Base-by-base conservation (phyloP, 495 filamentous ascomycete species). In the Xylaria sp. region DNA sequence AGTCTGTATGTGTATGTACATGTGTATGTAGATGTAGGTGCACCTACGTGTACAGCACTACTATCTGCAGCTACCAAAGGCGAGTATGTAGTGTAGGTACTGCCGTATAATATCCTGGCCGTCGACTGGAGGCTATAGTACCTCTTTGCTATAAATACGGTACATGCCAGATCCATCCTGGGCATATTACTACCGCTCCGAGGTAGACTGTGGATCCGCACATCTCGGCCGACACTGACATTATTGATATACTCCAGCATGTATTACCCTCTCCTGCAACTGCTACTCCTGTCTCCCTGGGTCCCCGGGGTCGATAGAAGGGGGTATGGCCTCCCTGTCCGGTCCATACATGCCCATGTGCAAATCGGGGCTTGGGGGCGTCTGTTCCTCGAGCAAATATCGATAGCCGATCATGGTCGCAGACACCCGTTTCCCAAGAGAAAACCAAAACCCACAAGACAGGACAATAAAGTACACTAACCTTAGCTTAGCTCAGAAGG, bases 21-120 rank as follows among this genome's bases (percentile, higher is more conserved):
- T n/a, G n/a, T n/a, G n/a, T n/a, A n/a, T n/a, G n/a, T n/a, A n/a
- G n/a, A 37, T 37, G 35, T 71, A 71, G 61, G 59, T 71, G 61
- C 61, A 71, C 48, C 24, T 71, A 71, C 61, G 61, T 71, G 69
- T 64, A 71, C 69, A 63, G 59, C 68, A 55, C 26, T 40, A 43
- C 57, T 40, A 3, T 50, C 40, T 44, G 68, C 43, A 63, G 48
- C 37, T 70, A 63, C 44, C 19, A 55, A 43, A 12, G 26, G 37
- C n/a, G n/a, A n/a, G n/a, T n/a, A n/a, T n/a, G n/a, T n/a, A n/a
- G 31, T 59, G 29, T 59, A 59, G 57, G 57, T 59, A 59, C 57
- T 59, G 57, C 57, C 57, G 57, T 59, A 59, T 37, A 59, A 59
- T 59, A 59, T 37, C 31, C 57, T 37, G 57, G 57, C 12, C 29